phyloP scores from a whole-genome alignment of 1,284 basidiomycete species.

The Ceratobasidium sp. region DNA sequence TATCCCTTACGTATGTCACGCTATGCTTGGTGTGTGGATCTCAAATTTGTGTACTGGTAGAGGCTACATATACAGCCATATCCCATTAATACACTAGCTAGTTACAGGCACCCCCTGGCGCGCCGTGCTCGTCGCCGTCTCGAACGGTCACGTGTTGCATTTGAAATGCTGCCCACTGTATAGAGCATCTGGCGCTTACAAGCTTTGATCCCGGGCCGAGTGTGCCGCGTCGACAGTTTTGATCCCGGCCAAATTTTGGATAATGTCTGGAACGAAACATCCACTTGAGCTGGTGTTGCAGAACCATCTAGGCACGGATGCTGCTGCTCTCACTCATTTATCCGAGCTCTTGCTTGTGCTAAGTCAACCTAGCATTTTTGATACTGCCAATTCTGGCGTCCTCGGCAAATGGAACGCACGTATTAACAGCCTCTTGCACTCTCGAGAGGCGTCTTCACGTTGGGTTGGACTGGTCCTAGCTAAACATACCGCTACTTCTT shows the following conservation, averaged over 20 bases:
- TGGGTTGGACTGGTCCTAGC: slow-evolving; percentile 84
- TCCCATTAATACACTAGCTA: no score
- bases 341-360: slow-evolving; percentile 70
- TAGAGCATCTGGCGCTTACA: neutral
- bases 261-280: slow-evolving; percentile 55
- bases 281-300: slow-evolving; percentile 76
- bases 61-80: no score
- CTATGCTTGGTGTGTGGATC: no score
- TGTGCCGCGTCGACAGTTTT: slow-evolving; percentile 2
- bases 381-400: slow-evolving; percentile 62
- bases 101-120: no score
- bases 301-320: slow-evolving; percentile 75
- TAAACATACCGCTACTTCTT: slow-evolving; percentile 70
- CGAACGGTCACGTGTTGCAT: no score
- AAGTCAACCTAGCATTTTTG: slow-evolving; percentile 62
- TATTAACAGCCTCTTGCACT: slow-evolving; percentile 76
- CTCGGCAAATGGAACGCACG: slow-evolving; percentile 78
- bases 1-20: no score
- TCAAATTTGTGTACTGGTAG: no score
- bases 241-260: slow-evolving; percentile 41
- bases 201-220: neutral
- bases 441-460: slow-evolving; percentile 75
- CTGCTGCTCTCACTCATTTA: slow-evolving; percentile 68
- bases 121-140: no score
- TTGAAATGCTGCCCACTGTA: no score